These are phyloP conservation scores for Lumnitzera racemosa DNA, from an alignment of 345 rosid genomes.

Conservation along the genomic window DNA sequence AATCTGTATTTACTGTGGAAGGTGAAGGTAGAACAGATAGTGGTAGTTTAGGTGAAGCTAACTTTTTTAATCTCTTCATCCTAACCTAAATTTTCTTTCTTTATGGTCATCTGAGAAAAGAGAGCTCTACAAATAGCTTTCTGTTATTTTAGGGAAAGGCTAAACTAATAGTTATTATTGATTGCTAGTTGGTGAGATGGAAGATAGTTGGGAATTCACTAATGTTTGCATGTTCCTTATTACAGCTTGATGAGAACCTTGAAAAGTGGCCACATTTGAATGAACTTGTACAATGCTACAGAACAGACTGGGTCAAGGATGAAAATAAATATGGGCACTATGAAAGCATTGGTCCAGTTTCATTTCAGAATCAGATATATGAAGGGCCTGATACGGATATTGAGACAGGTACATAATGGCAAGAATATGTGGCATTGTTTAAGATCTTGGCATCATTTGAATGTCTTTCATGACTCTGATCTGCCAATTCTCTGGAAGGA, in stretches of 20 bases:
- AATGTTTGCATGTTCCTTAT: conserved; percentile 1
- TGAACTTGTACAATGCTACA: conserved; percentile 78
- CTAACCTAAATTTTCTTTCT: background rate
- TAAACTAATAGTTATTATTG: background rate
- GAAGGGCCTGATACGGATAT: conserved; percentile 98
- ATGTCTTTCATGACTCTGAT: too few species aligned
- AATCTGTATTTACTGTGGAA: too few species aligned
- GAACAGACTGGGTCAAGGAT: conserved; percentile 90
- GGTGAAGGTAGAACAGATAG: too few species aligned
- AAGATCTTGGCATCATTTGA: too few species aligned
- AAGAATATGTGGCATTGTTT: too few species aligned
- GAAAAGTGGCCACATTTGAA: conserved; percentile 97
- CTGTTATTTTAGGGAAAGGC: background rate
- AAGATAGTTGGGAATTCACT: background rate
- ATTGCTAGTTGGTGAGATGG: background rate
- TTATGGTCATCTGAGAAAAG: background rate
- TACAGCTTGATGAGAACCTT: conserved; percentile 78
- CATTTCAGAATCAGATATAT: conserved; percentile 77
- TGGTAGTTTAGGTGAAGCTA: too few species aligned
- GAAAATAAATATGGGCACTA: conserved; percentile 89
- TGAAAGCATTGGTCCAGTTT: conserved; percentile 45
- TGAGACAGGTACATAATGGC: conserved; percentile 57
- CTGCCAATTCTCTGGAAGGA: too few species aligned
- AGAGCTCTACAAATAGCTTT: background rate
- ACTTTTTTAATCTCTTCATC: background rate